Base-by-base conservation (phyloP, 495 filamentous ascomycete genomes). In the Xylaria castorea region DNA sequence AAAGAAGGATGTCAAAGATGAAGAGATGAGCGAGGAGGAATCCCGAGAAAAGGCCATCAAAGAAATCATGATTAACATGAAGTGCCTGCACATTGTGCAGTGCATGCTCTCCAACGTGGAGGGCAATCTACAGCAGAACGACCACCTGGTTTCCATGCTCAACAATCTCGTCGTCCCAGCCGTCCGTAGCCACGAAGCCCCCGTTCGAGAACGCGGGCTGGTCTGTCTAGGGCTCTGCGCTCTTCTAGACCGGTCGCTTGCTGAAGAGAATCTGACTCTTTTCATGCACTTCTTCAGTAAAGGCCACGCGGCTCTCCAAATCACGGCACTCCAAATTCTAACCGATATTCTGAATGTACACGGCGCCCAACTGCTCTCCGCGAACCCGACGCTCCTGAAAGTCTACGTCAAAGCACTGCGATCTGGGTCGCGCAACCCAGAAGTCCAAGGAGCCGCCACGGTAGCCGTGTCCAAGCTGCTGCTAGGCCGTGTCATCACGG, bases 161-260 rank as follows among this genome's bases (percentile, higher is more conserved):
- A 98, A 99, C 81, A 98, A 97, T 77, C 88, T 98, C 4, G 92
- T 99, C 50, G 93, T 98, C 1, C 97, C 97, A 6, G 97, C 96
- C 53, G 94, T 98, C 27, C 89, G 95, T 55, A 94, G 91, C 76
- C 94, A 97, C 77, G 96, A 98, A 79, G 93, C 94, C 1, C 94
- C 94, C 0, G 94, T 99, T 60, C 88, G 97, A 61, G 96, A 98
- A 82, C 88, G 93, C 46, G 96, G 97, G 53, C 85, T 99, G 3
- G 84, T 94, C 22, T 98, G 95, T 77, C 82, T 99, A 36, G 97
- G 97, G 20, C 87, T 99, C 38, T 96, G 93, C 81, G 94, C 93
- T 73, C 87, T 99, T 16, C 90, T 99, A 3, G 94, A 97, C 77
- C 92, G 93, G 84, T 92, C 92, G 16, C 88, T 98, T 16, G 97